phyloP scores from a whole-genome alignment of 1,284 basidiomycete genomes.

The Microbotryum saponariae region DNA sequence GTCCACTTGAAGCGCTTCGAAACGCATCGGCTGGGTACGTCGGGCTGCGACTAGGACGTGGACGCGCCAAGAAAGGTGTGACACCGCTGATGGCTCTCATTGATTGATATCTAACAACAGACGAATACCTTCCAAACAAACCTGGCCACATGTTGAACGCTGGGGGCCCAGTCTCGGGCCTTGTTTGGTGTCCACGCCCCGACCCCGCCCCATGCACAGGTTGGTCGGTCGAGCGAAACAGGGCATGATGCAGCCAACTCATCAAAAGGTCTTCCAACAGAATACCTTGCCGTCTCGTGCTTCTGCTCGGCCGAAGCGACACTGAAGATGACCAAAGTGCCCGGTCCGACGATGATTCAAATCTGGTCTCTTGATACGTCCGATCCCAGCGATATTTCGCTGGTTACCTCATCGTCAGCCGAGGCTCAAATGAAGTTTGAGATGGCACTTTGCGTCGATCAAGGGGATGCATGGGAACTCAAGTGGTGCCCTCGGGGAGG shows the following conservation, averaged over 20 bases:
- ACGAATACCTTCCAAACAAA: conserved; percentile 31
- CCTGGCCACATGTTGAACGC: conserved; percentile 64
- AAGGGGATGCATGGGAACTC: conserved; percentile 54
- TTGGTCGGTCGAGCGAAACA: not conserved
- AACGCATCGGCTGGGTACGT: conserved; percentile 52
- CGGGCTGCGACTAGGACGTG: not conserved
- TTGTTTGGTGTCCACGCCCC: conserved; percentile 83
- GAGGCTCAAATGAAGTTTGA: conserved; percentile 53
- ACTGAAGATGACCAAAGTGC: not conserved
- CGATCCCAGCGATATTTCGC: conserved; percentile 7
- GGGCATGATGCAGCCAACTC: too few relatives aligned
- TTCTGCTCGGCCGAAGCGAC: conserved; percentile 44
- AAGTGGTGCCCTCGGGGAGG: conserved; percentile 72
- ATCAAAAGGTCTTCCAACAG: conserved; percentile 40
- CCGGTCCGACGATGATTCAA: conserved; percentile 37
- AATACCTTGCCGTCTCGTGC: conserved; percentile 76
- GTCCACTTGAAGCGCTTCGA: conserved; percentile 53
- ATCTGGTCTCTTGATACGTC: conserved; percentile 41
- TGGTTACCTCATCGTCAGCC: conserved; percentile 1
- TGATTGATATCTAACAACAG: conserved; percentile 12
- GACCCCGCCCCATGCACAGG: conserved; percentile 41
- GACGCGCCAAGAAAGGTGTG: conserved; percentile 19
- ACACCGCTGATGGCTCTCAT: not conserved
- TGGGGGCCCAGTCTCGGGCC: conserved; percentile 73
- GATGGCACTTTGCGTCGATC: conserved; percentile 64